A percentile compares a stretch with the other conserved stretches of the same genome.
phyloP scores from a whole-genome alignment of 2,329 filamentous ascomycete genomes.

The Harringtonia aguacate region DNA sequence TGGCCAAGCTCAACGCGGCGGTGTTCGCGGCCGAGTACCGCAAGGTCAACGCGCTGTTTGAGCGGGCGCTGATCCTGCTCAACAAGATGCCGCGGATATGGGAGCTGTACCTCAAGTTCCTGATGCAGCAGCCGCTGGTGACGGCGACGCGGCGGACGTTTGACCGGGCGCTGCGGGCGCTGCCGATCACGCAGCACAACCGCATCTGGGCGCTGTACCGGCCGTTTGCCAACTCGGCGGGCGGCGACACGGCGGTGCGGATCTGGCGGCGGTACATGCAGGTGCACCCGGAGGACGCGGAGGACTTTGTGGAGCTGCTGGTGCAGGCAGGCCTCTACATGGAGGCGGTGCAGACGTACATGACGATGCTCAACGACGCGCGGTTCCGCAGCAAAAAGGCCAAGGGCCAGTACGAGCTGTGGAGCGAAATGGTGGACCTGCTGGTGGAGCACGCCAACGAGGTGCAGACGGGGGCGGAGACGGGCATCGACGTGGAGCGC shows the following conservation, averaged over 20 bases:
- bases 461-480: slow-evolving; percentile 69
- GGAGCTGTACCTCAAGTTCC: slow-evolving; percentile 92
- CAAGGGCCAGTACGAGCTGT: slow-evolving; percentile 92
- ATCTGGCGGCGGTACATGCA: slow-evolving; percentile 97
- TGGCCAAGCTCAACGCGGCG: slow-evolving; percentile 73
- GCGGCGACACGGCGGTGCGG: slow-evolving; percentile 80
- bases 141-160: slow-evolving; percentile 81
- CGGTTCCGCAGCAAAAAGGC: slow-evolving; percentile 86
- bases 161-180: slow-evolving; percentile 79
- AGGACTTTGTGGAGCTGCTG: slow-evolving; percentile 89
- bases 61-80: slow-evolving; percentile 80
- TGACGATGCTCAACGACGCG: slow-evolving; percentile 82
- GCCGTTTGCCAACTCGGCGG: slow-evolving; percentile 82
- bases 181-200: slow-evolving; percentile 91
- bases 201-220: slow-evolving; percentile 89
- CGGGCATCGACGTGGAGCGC: slow-evolving; percentile 78
- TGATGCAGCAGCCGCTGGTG: slow-evolving; percentile 84
- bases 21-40: slow-evolving; percentile 69
- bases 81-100: slow-evolving; percentile 99
- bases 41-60: slow-evolving; percentile 92
- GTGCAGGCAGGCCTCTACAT: slow-evolving; percentile 74
- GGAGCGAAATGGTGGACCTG: slow-evolving; percentile 95
- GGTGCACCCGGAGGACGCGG: slow-evolving; percentile 86
- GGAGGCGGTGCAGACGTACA: slow-evolving; percentile 84
- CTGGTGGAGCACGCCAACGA: slow-evolving; percentile 84